phyloP scores from a whole-genome alignment of 176 grass and related monocot genomes.

The Urochloa ruziziensis region DNA sequence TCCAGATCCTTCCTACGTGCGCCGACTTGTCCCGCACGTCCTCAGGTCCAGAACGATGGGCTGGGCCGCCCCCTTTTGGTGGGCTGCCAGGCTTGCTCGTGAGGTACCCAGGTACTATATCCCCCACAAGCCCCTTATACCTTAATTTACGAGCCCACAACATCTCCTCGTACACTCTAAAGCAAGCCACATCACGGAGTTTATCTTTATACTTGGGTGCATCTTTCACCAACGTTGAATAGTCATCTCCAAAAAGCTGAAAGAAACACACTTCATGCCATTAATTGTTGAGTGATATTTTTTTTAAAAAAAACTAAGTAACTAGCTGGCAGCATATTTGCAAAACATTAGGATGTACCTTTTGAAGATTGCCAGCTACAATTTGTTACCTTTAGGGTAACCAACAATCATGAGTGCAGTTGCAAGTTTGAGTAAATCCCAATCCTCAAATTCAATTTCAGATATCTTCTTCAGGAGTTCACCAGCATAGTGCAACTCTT shows the following conservation, averaged over 20 bases:
- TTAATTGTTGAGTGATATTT: conserved; percentile 7
- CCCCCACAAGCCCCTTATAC: not conserved
- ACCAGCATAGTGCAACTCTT: not conserved
- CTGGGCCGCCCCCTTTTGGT: no score
- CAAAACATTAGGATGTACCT: conserved; percentile 1
- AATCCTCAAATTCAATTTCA: not conserved
- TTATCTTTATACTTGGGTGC: not conserved
- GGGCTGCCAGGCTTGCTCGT: no score
- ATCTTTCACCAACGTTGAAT: not conserved
- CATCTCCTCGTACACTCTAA: not conserved
- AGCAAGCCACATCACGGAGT: not conserved
- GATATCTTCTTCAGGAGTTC: not conserved
- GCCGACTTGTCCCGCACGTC: no score
- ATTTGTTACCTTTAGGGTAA: not conserved
- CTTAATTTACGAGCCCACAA: not conserved
- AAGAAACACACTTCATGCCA: not conserved
- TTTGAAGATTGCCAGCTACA: not conserved
- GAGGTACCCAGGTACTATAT: no score
- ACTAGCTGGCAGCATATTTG: not conserved
- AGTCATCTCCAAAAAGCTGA: not conserved
- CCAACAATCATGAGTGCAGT: not conserved
- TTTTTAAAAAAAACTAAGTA: not conserved
- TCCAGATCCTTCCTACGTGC: no score
- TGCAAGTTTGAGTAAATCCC: conserved; percentile 21
- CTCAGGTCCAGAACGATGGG: no score